Evolutionary conservation across 352 stramenopile genomes (phyloP).

Genomic region (Phytopythium vexans): DNA sequence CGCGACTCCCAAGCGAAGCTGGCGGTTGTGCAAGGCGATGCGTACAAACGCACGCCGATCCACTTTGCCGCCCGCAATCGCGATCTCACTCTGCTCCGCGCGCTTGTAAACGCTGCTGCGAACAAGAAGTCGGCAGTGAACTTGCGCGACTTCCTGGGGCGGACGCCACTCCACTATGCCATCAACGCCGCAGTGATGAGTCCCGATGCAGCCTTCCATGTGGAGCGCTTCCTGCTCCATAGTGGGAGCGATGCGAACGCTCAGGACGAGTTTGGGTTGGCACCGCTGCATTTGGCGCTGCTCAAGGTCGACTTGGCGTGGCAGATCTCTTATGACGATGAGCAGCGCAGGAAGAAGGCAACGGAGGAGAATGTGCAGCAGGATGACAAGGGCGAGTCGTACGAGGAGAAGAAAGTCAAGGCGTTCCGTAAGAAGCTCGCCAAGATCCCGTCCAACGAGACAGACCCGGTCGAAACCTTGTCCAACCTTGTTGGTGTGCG

Average conservation of each 20-base stretch:
- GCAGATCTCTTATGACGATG: slow-evolving; percentile 45
- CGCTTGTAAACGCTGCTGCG: slow-evolving; percentile 31
- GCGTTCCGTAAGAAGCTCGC: slow-evolving; percentile 38
- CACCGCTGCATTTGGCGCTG: slow-evolving; percentile 62
- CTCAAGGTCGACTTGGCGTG: slow-evolving; percentile 71
- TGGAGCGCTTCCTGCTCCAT: slow-evolving; percentile 68
- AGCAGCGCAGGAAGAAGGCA: slow-evolving; percentile 20
- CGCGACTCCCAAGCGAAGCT: slow-evolving; percentile 36
- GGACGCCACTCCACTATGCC: slow-evolving; percentile 70
- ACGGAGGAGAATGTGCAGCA: slow-evolving; percentile 25
- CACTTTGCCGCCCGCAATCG: slow-evolving; percentile 61
- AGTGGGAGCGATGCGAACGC: slow-evolving; percentile 46
- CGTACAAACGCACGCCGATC: slow-evolving; percentile 45
- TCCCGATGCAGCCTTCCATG: slow-evolving; percentile 72
- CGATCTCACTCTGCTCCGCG: slow-evolving; percentile 54
- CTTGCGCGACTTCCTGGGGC: slow-evolving; percentile 37
- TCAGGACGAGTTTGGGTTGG: slow-evolving; percentile 56
- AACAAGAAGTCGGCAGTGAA: slow-evolving; percentile 48
- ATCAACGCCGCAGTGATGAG: slow-evolving; percentile 67
- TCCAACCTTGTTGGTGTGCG: slow-evolving; percentile 58
- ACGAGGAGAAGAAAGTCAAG: slow-evolving; percentile 44
- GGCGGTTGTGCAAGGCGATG: slow-evolving; percentile 43
- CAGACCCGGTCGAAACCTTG: slow-evolving; percentile 73
- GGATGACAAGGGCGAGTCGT: slow-evolving; percentile 18
- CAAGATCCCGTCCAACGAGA: slow-evolving; percentile 37